Conservation (phyloP, 768 basidiomycete species). For the Thelephora aurantiotincta region DNA sequence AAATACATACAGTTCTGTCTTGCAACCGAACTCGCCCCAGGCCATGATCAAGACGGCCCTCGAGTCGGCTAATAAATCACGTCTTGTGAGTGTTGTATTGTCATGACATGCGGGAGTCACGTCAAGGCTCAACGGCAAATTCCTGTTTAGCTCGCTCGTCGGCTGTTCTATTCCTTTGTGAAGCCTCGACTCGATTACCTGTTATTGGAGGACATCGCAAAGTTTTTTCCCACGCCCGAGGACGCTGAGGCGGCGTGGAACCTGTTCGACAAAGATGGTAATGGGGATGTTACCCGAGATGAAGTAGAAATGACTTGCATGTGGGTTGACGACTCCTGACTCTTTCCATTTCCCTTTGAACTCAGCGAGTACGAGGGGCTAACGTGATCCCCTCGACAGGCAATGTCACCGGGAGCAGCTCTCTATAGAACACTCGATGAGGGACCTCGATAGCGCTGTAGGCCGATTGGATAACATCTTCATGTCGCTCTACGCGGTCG, state of each 20-base stretch:
- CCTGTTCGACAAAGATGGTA: constrained; percentile 57
- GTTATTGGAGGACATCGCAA: constrained; percentile 51
- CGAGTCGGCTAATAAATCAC: constrained; percentile 67
- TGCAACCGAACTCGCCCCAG: constrained; percentile 80
- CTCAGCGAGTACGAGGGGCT: background rate
- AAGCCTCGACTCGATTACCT: constrained; percentile 45
- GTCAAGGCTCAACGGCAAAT: background rate
- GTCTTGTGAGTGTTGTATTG: constrained; percentile 28
- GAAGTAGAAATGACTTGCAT: constrained; percentile 67
- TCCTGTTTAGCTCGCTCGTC: constrained; percentile 49
- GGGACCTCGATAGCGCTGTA: constrained; percentile 82
- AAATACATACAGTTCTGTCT: constrained; percentile 36
- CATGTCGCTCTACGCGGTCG: constrained; percentile 63
- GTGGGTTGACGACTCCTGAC: constrained; percentile 20
- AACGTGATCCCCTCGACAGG: constrained; percentile 20
- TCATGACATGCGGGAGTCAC: background rate
- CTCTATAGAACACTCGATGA: constrained; percentile 76
- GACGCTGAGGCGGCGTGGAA: constrained; percentile 54
- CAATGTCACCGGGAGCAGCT: constrained; percentile 79
- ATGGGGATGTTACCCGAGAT: constrained; percentile 58
- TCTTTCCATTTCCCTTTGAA: background rate
- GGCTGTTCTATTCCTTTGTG: constrained; percentile 78
- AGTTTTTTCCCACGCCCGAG: constrained; percentile 53
- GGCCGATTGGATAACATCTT: constrained; percentile 77
- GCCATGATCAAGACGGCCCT: constrained; percentile 72